Evolutionary conservation across 257 asterid genomes (phyloP).

Genomic region (Osmanthus fragrans): DNA sequence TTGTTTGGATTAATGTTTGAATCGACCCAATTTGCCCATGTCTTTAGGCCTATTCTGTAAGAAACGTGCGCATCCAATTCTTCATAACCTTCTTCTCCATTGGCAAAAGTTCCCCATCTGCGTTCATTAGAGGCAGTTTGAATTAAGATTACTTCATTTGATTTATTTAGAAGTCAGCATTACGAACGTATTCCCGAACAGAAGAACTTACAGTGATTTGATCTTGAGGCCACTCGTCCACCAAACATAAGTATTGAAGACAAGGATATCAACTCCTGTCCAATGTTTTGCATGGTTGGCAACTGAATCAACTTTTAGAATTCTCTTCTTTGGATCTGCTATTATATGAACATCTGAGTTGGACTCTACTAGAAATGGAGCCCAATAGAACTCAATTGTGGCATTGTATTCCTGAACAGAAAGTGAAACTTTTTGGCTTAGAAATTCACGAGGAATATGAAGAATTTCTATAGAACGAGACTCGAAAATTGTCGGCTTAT

Average conservation of each 20-base stretch:
- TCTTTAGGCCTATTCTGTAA: conserved; percentile 67
- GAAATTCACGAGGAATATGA: background rate
- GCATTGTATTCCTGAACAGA: conserved; percentile 63
- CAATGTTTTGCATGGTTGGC: conserved; percentile 79
- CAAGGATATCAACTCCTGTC: conserved; percentile 76
- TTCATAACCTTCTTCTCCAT: conserved; percentile 79
- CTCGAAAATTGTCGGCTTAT: background rate
- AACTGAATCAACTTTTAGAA: conserved; percentile 81
- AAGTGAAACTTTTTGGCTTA: background rate
- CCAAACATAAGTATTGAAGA: conserved; percentile 91
- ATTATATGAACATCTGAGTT: conserved; percentile 65
- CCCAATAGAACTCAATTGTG: conserved; percentile 88
- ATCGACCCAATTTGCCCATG: conserved; percentile 99
- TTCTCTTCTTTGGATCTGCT: conserved; percentile 69
- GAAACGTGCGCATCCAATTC: conserved; percentile 65
- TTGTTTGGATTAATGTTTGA: conserved; percentile 67
- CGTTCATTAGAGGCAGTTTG: background rate
- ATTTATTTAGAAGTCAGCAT: background rate
- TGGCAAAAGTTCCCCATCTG: conserved; percentile 90
- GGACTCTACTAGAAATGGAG: conserved; percentile 81
- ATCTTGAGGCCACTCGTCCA: conserved; percentile 87
- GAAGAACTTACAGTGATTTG: conserved; percentile 67
- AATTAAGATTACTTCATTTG: background rate
- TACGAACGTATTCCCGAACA: background rate
- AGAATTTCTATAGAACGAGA: background rate